Base-by-base conservation (phyloP, 169 alveolate species). In the Eimeria necatrix region DNA sequence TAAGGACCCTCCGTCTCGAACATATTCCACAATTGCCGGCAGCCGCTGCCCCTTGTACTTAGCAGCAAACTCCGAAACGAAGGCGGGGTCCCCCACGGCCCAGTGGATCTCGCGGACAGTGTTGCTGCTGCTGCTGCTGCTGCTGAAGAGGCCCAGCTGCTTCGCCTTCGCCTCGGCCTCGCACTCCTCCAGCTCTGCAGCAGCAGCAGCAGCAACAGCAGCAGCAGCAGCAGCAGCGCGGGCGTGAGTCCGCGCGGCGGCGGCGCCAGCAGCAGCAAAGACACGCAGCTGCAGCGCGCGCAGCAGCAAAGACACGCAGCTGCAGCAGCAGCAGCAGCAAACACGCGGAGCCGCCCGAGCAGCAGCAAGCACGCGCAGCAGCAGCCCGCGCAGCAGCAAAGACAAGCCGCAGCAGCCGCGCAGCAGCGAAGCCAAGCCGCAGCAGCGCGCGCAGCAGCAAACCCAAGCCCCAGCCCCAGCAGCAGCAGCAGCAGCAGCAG, bases 1-100 rank as follows among this genome's bases (percentile, higher is more conserved):
- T 64, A 59, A 6, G 83, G n/a, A 18, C 18, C 92, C 86, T 12
- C 95, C 95, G 86, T 92, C 93, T 18, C 93, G 80, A 26, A 92
- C 86, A 46, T 84, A 84, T 22, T 92, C 95, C 48, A 92, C 86
- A 3, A 92, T 46, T 4, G 91, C 95, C 5, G 95, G 86, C 9
- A 92, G 74, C 26, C 12, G 56, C 92, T 92, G 22, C 4, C 76
- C 56, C 52, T 59, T 52, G 70, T 92, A 1, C 71, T 76, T 41
- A 18, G 68, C 85, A n/a, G 59, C 91, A 53, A 92, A 92, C 49
- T 59, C 61, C 80, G 76, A 68, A 20, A 73, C 94, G 14, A 73
- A 70, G 49, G 68, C 52, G 61, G 80, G 32, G 68, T 86, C 68
- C 81, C 70, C 70, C 20, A 86, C 52, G 14, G 84, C 93, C 93